A percentile compares a stretch with the other conserved stretches of the same genome.
Evolutionary conservation across 164 flowering plant genomes (phyloP).

Genomic region (Vitis amurensis): DNA sequence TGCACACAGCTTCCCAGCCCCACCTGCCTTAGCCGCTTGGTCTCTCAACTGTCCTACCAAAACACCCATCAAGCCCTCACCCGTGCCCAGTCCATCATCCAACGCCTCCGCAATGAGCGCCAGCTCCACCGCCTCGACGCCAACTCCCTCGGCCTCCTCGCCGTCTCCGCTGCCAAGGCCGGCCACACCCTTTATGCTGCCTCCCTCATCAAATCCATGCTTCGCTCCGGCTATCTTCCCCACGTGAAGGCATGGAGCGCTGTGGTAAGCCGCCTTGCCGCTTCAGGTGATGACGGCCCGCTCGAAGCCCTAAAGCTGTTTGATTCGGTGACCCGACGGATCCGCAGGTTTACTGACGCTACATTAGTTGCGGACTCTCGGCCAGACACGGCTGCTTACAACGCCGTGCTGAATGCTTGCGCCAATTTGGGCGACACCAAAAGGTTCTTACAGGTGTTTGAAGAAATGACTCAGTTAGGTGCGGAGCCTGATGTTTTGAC

Average conservation of each 20-base stretch:
- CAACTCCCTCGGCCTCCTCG: slow-evolving; percentile 92
- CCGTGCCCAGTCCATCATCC: slow-evolving; percentile 81
- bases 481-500: slow-evolving; percentile 75
- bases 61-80: slow-evolving; percentile 46
- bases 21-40: slow-evolving; percentile 86
- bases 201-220: slow-evolving; percentile 85
- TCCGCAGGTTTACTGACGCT: slow-evolving; percentile 42
- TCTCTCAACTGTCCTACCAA: slow-evolving; percentile 80
- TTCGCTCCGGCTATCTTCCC: slow-evolving; percentile 78
- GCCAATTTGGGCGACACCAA: slow-evolving; percentile 65
- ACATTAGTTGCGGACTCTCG: slow-evolving; percentile 40
- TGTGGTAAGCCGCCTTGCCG: slow-evolving; percentile 78
- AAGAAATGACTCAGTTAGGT: slow-evolving; percentile 70
- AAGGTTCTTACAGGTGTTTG: slow-evolving; percentile 60
- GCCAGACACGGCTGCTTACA: slow-evolving; percentile 89
- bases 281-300: slow-evolving; percentile 75
- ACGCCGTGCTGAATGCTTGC: slow-evolving; percentile 89
- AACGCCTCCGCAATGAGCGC: slow-evolving; percentile 72
- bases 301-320: slow-evolving; percentile 61
- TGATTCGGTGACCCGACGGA: slow-evolving; percentile 37
- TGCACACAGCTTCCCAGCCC: slow-evolving; percentile 61
- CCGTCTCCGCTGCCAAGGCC: slow-evolving; percentile 66
- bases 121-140: slow-evolving; percentile 95
- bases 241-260: slow-evolving; percentile 99
- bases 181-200: slow-evolving; percentile 74